Evolutionary conservation across 352 stramenopile genomes (phyloP).

Genomic region (Phytophthora sojae): DNA sequence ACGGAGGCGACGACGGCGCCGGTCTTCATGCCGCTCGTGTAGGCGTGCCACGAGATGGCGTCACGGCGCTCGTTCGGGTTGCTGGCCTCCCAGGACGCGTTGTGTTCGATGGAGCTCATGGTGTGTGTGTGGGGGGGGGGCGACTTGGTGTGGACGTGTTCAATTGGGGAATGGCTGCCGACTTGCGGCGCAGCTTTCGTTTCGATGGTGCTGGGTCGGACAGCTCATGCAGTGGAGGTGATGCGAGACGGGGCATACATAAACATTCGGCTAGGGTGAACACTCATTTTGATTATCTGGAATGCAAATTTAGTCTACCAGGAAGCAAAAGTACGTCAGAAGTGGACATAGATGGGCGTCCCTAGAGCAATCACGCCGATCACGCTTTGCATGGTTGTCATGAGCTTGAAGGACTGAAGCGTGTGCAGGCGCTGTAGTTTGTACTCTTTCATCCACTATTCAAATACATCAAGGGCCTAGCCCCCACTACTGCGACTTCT

Average conservation of each 20-base stretch:
- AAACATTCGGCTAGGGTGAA: constrained; percentile 29
- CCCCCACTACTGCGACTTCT: constrained; percentile 42
- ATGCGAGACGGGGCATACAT: constrained; percentile 2
- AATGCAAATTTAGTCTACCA: background rate
- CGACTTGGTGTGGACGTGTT: constrained; percentile 23
- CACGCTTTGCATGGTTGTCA: constrained; percentile 10
- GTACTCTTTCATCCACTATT: constrained; percentile 5
- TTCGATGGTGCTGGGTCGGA: constrained; percentile 6
- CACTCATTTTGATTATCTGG: background rate
- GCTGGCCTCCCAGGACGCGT: constrained; percentile 27
- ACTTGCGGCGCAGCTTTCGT: background rate
- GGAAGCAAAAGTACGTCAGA: constrained; percentile 18
- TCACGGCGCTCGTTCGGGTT: constrained; percentile 61
- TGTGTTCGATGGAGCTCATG: constrained; percentile 27
- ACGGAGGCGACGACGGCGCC: constrained; percentile 36
- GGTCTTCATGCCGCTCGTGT: constrained; percentile 56
- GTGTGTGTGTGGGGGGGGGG: background rate
- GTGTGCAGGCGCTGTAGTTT: background rate
- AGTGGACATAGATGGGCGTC: constrained; percentile 6
- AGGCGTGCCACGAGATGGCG: constrained; percentile 71
- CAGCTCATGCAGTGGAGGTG: background rate
- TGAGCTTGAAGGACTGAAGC: too few species aligned
- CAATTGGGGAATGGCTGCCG: constrained; percentile 25
- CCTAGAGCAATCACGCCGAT: constrained; percentile 14
- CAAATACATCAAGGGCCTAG: background rate